Evolutionary conservation across 2,329 filamentous ascomycete species (phyloP).

Genomic region (Thermomyces lanuginosus): DNA sequence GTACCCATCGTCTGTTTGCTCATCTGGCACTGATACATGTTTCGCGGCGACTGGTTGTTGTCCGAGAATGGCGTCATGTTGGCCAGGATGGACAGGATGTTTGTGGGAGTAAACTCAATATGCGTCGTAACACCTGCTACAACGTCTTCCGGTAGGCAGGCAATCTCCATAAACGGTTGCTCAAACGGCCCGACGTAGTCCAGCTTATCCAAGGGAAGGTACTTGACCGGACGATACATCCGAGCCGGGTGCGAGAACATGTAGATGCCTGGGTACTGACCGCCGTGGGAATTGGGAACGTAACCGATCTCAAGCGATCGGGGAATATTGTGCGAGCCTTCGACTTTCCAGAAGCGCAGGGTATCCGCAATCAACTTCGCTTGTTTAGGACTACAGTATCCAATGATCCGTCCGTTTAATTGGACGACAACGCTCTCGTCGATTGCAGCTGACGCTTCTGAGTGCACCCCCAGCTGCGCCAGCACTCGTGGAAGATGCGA

Average conservation of each 20-base stretch:
- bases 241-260: slow-evolving; percentile 72
- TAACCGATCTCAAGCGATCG: slow-evolving; percentile 79
- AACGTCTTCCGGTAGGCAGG: slow-evolving; percentile 74
- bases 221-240: slow-evolving; percentile 86
- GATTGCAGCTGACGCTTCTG: slow-evolving; percentile 58
- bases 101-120: slow-evolving; percentile 84
- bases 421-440: slow-evolving; percentile 78
- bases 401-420: slow-evolving; percentile 76
- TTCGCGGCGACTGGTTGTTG: slow-evolving; percentile 95
- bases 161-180: slow-evolving; percentile 97
- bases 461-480: slow-evolving; percentile 61
- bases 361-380: slow-evolving; percentile 70
- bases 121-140: slow-evolving; percentile 80
- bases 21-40: slow-evolving; percentile 99
- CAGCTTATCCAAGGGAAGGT: slow-evolving; percentile 67
- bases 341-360: slow-evolving; percentile 87
- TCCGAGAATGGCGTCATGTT: slow-evolving; percentile 99
- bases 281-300: slow-evolving; percentile 70
- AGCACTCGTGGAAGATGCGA: slow-evolving; percentile 59
- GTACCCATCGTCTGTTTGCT: slow-evolving; percentile 99
- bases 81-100: slow-evolving; percentile 91
- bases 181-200: slow-evolving; percentile 88
- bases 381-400: slow-evolving; percentile 76
- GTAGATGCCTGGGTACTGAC: slow-evolving; percentile 93
- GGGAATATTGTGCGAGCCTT: slow-evolving; percentile 65